A percentile compares a stretch with the other conserved stretches of the same genome.
phyloP scores from a whole-genome alignment of 179 eudicot genomes.

The Gypsophila paniculata region DNA sequence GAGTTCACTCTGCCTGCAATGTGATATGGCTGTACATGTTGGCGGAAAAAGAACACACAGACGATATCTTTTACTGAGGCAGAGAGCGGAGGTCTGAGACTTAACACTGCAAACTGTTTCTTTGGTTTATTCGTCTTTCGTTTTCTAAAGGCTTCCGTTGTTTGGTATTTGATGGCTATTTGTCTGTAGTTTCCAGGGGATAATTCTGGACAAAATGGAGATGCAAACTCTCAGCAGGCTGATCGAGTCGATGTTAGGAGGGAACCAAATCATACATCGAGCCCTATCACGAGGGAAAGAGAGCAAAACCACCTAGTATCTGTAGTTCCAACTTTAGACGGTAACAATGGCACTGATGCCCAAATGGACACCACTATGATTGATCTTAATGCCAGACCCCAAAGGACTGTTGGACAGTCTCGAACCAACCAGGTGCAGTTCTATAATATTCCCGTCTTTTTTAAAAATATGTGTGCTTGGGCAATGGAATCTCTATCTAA shows the following conservation, averaged over 20 bases:
- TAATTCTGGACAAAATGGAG: conserved; percentile 23
- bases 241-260: conserved; percentile 27
- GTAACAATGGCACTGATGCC: conserved; percentile 23
- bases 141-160: background rate
- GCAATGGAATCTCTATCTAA: background rate
- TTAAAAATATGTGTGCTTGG: background rate
- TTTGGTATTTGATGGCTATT: conserved; percentile 15
- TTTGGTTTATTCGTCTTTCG: conserved; percentile 9
- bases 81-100: conserved; percentile 38
- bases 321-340: conserved; percentile 27
- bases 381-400: conserved; percentile 41
- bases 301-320: conserved; percentile 25
- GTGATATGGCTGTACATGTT: conserved; percentile 41
- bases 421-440: conserved; percentile 26
- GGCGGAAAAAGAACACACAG: conserved; percentile 43
- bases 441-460: background rate
- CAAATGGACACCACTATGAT: conserved; percentile 33
- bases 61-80: conserved; percentile 35
- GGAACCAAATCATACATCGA: conserved; percentile 24
- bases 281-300: conserved; percentile 20
- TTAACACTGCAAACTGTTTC: conserved; percentile 5
- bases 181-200: conserved; percentile 41
- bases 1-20: conserved; percentile 40
- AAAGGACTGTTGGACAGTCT: conserved; percentile 28
- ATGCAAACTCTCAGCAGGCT: conserved; percentile 25